Percentiles rank a stretch among this genome's conserved stretches.
Evolutionary conservation across 495 filamentous ascomycete species (phyloP).

Genomic region (Aspergillus asperescens): DNA sequence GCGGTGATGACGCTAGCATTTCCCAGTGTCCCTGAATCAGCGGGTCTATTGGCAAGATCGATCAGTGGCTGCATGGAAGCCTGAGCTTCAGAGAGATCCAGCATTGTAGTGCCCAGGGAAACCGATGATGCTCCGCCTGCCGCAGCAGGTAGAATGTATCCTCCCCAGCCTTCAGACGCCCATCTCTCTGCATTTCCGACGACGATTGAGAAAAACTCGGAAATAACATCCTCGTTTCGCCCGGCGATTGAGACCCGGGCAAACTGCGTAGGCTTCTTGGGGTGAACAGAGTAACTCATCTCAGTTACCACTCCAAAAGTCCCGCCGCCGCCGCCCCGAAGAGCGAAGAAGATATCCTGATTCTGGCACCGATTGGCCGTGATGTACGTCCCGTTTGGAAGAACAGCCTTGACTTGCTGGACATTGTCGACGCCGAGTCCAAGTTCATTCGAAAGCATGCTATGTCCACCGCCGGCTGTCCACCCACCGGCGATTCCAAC

Average conservation of each 20-base stretch:
- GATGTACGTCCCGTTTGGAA: conserved; percentile 41
- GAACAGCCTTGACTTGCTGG: conserved; percentile 37
- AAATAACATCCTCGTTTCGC: conserved; percentile 19
- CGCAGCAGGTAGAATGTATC: conserved; percentile 24
- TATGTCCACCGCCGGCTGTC: conserved; percentile 37
- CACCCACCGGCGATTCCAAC: conserved; percentile 42
- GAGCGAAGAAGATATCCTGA: conserved; percentile 52
- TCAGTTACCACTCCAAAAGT: conserved; percentile 45
- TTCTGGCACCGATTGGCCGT: conserved; percentile 44
- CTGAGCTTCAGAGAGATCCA: conserved; percentile 8
- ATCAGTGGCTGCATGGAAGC: conserved; percentile 14
- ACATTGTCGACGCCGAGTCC: conserved; percentile 32
- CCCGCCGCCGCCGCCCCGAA: conserved; percentile 52
- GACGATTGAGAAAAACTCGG: conserved; percentile 25
- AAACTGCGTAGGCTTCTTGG: conserved; percentile 30
- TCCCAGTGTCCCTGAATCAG: neutral
- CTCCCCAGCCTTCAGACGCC: conserved; percentile 42
- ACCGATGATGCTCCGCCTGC: neutral
- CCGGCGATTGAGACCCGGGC: conserved; percentile 28
- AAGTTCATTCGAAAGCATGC: conserved; percentile 26
- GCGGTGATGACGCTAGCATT: conserved; percentile 5
- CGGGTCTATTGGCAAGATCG: conserved; percentile 4
- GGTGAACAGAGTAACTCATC: conserved; percentile 18
- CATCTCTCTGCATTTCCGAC: conserved; percentile 31
- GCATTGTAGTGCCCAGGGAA: conserved; percentile 12